These are phyloP conservation scores for Meredithiella fracta DNA, from an alignment of 2,329 filamentous ascomycete genomes.

Conservation along the genomic window DNA sequence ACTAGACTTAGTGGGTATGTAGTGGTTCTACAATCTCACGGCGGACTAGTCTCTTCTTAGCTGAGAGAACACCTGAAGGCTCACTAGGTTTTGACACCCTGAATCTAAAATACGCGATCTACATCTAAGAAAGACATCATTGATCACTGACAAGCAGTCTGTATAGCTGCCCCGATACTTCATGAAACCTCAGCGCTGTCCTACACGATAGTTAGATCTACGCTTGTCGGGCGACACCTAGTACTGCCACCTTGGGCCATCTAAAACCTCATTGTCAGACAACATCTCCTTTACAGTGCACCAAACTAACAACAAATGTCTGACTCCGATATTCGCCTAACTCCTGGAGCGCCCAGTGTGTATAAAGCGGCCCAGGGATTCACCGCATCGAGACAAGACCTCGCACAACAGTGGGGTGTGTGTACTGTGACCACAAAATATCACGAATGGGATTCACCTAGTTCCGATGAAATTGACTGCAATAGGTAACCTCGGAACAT, in stretches of 20 bases:
- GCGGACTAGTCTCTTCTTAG: too few species aligned
- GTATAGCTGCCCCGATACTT: not conserved
- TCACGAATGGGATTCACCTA: not conserved
- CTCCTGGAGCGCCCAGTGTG: not conserved
- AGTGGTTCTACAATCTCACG: too few species aligned
- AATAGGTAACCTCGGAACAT: not conserved
- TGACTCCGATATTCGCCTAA: not conserved
- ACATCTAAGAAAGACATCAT: too few species aligned
- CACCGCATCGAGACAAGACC: not conserved
- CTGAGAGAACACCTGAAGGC: too few species aligned
- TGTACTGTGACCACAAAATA: not conserved
- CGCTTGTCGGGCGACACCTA: not conserved
- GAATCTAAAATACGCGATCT: too few species aligned
- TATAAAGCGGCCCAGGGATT: not conserved
- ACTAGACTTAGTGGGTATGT: too few species aligned
- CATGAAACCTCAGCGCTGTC: not conserved
- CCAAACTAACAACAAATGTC: not conserved
- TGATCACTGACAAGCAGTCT: not conserved
- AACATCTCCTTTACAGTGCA: not conserved
- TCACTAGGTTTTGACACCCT: too few species aligned
- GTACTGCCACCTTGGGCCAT: not conserved
- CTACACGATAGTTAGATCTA: not conserved
- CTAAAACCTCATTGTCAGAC: not conserved
- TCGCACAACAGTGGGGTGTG: not conserved
- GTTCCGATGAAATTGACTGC: not conserved